Evolutionary conservation across 306 rosid genomes (phyloP).

Genomic region (Adenanthera pavonina): DNA sequence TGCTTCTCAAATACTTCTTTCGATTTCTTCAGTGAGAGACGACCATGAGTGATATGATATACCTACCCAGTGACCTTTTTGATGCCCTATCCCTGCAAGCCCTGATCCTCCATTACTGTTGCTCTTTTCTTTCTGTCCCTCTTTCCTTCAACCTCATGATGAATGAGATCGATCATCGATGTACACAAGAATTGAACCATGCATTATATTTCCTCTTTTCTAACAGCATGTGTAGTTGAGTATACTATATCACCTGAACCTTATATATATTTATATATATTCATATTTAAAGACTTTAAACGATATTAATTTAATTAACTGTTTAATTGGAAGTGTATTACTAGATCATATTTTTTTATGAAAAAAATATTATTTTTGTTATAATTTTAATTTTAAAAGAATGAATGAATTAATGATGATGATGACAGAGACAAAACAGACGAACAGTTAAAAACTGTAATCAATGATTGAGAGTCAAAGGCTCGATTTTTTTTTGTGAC

Average conservation of each 20-base stretch:
- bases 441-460: neutral
- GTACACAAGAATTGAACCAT: too few species aligned
- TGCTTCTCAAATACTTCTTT: constrained; percentile 41
- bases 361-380: too few species aligned
- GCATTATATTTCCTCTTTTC: too few species aligned
- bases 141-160: neutral
- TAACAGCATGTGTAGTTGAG: too few species aligned
- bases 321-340: too few species aligned
- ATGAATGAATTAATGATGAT: too few species aligned
- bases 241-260: too few species aligned
- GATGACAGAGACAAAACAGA: neutral
- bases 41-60: constrained; percentile 25
- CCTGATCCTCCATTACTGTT: neutral
- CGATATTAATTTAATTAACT: too few species aligned
- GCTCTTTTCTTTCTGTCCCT: neutral
- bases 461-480: neutral
- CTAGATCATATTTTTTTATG: too few species aligned
- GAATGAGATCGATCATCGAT: neutral
- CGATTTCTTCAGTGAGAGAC: constrained; percentile 24
- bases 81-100: neutral
- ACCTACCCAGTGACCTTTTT: constrained; percentile 29
- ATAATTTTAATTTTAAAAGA: too few species aligned
- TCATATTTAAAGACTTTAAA: too few species aligned
- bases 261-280: too few species aligned
- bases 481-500: neutral